phyloP scores from a whole-genome alignment of 805 yeast species.

The Kregervanrija delftensis region DNA sequence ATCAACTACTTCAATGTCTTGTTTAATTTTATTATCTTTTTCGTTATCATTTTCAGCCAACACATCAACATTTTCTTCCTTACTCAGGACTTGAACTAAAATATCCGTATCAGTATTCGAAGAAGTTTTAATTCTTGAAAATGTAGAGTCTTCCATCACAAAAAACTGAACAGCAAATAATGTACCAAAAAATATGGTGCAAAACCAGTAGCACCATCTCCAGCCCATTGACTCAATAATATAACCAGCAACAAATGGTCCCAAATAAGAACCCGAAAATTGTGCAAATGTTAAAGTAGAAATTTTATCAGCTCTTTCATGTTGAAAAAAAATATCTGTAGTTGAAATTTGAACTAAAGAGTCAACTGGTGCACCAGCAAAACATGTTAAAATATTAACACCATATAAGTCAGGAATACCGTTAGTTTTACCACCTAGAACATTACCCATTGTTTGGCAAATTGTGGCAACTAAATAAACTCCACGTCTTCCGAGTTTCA shows the following conservation, averaged over 20 bases:
- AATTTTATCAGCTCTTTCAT: constrained; percentile 33
- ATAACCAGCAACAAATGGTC: constrained; percentile 39
- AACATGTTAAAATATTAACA: constrained; percentile 9
- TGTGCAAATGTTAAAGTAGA: constrained; percentile 33
- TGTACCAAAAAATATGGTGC: constrained; percentile 31
- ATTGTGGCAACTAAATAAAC: constrained; percentile 19
- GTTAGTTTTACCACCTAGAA: constrained; percentile 28
- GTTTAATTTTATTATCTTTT: neutral
- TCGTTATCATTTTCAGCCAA: neutral
- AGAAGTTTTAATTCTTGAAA: constrained; percentile 16
- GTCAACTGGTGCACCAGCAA: constrained; percentile 22
- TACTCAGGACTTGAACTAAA: constrained; percentile 25
- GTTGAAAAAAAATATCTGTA: constrained; percentile 38
- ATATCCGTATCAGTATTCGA: constrained; percentile 26
- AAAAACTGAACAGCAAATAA: constrained; percentile 29
- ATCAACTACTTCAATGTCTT: neutral
- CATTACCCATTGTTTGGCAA: constrained; percentile 24
- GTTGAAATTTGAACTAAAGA: constrained; percentile 33
- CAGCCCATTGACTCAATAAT: constrained; percentile 32
- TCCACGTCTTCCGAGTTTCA: constrained; percentile 22
- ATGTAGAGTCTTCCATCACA: constrained; percentile 39
- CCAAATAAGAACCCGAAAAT: constrained; percentile 36
- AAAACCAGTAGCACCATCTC: constrained; percentile 34
- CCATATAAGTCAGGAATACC: constrained; percentile 19
- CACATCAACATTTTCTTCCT: constrained; percentile 4